Evolutionary conservation across 2,329 filamentous ascomycete genomes (phyloP), one percentile per base, ranked within the genome.

Genomic region (Talaromyces marneffei): DNA sequence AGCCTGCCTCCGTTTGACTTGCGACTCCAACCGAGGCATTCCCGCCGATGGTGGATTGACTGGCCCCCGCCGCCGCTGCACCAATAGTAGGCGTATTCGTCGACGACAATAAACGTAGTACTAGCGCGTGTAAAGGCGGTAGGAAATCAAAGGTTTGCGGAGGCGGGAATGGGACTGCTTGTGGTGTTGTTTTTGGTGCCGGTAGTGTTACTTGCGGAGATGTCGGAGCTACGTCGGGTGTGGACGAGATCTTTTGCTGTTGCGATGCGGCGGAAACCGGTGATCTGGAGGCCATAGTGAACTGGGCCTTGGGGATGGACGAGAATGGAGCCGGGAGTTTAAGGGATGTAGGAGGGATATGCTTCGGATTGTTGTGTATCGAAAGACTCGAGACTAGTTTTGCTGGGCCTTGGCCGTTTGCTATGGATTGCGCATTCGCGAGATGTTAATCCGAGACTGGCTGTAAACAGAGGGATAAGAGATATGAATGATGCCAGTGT

Each of bases 71-170:
- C 2, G 33, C 31, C 12, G 39, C 29, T 18, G 52, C 20, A 55
- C 31, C n/a, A 39, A 48, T 25, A 1, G 61, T 2, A 46, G 56
- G 8, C 8, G 61, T 31, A 48, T 39, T 39, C n/a, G 42, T 54
- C 5, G 62, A 44, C 6, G 63, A 56, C 9, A 89, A 85, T 18
- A 97, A 83, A 56, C 90, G 89, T 66, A 86, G 81, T 64, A 97
- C 85, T 66, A 96, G 85, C 62, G 86, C 82, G 70, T 91, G 87
- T 59, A 97, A 85, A 70, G 92, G 86, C 27, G 92, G 91, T 59
- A 96, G 84, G 67, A 91, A 85, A 79, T 96, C 92, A 78, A 97
- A 91, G 55, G 86, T 86, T 74, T 92, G 88, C 29, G 92, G 89
- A 55, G 90, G 84, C 64, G 94, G 88, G 60, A 88, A 85, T 2